Percentiles rank a stretch among this genome's conserved stretches.
Conservation (phyloP, 495 filamentous ascomycete species). For the Daldinia grandis region DNA sequence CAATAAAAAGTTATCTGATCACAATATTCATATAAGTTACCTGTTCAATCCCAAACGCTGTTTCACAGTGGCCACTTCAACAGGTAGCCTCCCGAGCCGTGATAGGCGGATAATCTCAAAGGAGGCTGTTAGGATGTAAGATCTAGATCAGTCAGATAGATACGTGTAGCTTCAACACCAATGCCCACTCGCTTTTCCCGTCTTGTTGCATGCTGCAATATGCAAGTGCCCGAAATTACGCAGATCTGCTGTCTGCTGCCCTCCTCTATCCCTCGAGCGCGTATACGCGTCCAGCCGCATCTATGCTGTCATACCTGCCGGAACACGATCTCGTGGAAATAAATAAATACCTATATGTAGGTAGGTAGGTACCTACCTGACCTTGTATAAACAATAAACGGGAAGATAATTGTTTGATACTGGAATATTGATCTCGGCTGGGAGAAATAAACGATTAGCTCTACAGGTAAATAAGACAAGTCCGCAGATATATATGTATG, state of each 20-base stretch:
- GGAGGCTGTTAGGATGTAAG: background rate
- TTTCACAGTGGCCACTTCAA: background rate
- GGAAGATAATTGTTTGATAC: no score
- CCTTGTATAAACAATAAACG: no score
- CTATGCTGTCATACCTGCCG: background rate
- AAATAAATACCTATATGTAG: no score
- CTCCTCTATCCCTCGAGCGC: background rate
- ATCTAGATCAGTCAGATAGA: background rate
- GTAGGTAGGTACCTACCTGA: no score
- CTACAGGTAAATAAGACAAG: background rate
- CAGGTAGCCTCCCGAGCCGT: background rate
- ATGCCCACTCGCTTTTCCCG: background rate
- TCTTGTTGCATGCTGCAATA: background rate
- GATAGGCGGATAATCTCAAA: background rate
- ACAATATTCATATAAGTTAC: background rate
- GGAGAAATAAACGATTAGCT: no score
- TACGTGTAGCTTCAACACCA: background rate
- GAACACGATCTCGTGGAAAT: no score
- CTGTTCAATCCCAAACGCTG: background rate
- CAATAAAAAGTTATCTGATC: background rate
- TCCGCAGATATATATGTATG: background rate
- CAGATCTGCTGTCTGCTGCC: background rate
- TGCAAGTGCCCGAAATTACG: constrained; percentile 13
- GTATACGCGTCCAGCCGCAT: background rate
- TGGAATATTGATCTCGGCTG: no score